Base-by-base conservation (phyloP, 2,329 filamentous ascomycete species). In the Trichoderma guizhouense region DNA sequence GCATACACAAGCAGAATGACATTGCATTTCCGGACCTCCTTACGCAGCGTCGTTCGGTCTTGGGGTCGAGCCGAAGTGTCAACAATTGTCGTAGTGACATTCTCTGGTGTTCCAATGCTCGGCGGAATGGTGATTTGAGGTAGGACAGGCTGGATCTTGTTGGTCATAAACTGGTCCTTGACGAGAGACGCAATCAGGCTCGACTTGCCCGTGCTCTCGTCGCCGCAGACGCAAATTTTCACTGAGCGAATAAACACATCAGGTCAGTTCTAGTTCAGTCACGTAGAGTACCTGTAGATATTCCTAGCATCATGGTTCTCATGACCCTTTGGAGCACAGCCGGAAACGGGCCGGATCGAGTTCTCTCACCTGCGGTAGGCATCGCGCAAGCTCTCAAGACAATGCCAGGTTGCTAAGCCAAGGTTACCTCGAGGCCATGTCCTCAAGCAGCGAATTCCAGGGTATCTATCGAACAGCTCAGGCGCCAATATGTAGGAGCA, bases 1-100 rank as follows among this genome's bases (percentile, higher is more conserved):
- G 95, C 95, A 82, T 99, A 99, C 69, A 99, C 95, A 57, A 99
- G 89, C 21, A 98, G 87, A 75, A 99, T 98, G 76, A 98, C 95
- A 80, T 98, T 99, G 78, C 92, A 96, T 82, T 98, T 98, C 75
- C 96, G 91, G 74, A 99, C 95, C 83, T 98, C 96, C 80, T 96
- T 96, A 73, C 95, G 92, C 72, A 99, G 86, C 21, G 91, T 95
- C 72, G 92, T 93, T 76, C 96, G 91, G 80, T 99, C 95, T 81
- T 98, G 95, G 1, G 96, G 96, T 11, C 97, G 89, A 47, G 96
- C 94, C 39, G 95, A 98, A 36, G 96, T 99, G 82, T 99, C 96
- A 84, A 99, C 94, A 77, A 99, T 95, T 76, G 94, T 97, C 14
- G 96, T 99, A 63, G 94, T 97, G 79, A 98, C 94, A 87, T 97